These are phyloP conservation scores for Nectriaceae sp. DNA, from an alignment of 2,329 filamentous ascomycete species.

Conservation along the genomic window DNA sequence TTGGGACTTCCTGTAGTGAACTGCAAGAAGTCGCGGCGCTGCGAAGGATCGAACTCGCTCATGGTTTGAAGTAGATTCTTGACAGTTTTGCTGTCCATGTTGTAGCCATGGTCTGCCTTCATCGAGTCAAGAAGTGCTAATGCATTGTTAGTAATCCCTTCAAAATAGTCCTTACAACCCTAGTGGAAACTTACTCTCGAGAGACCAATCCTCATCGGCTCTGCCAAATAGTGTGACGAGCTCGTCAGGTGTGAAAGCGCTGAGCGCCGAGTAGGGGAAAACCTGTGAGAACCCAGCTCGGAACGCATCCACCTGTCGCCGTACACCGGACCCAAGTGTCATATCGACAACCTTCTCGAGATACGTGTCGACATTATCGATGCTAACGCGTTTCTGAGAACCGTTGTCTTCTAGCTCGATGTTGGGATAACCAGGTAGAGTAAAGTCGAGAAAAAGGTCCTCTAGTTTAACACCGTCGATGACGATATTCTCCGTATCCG, in stretches of 20 bases:
- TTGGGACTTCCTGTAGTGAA: conserved; percentile 98
- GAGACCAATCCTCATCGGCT: conserved; percentile 93
- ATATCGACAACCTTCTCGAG: conserved; percentile 88
- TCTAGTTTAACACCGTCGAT: conserved; percentile 80
- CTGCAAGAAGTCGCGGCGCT: conserved; percentile 92
- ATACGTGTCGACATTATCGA: conserved; percentile 89
- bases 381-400: conserved; percentile 73
- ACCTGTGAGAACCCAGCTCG: conserved; percentile 89
- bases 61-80: conserved; percentile 91
- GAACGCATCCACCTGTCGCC: conserved; percentile 88
- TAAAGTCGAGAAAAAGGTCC: conserved; percentile 91
- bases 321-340: conserved; percentile 87
- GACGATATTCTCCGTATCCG: conserved; percentile 67
- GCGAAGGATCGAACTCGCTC: conserved; percentile 75
- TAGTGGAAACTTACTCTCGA: conserved; percentile 74
- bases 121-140: conserved; percentile 94
- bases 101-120: conserved; percentile 97
- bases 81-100: conserved; percentile 96
- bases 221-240: conserved; percentile 92
- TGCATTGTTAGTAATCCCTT: conserved; percentile 11
- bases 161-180: not conserved
- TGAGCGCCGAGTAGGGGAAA: conserved; percentile 90
- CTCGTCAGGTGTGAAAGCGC: conserved; percentile 92
- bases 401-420: conserved; percentile 83
- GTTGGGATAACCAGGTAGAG: conserved; percentile 83